These are phyloP conservation scores for Pyrus bretschneideri DNA, from an alignment of 306 rosid species.

Conservation along the genomic window DNA sequence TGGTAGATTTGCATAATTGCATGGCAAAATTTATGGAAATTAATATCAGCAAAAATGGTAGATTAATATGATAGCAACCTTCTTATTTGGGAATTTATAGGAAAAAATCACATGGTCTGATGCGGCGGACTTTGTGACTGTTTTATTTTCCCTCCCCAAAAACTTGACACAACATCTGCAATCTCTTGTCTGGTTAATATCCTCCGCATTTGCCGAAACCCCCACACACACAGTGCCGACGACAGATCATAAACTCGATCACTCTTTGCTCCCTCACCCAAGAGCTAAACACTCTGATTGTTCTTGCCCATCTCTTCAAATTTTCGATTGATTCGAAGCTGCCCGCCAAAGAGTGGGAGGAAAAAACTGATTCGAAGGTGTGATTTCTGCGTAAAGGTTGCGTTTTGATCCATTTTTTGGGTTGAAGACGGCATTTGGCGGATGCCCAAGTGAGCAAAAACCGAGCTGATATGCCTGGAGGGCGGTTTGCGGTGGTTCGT, in stretches of 20 bases:
- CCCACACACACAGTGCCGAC: neutral
- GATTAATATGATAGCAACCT: neutral
- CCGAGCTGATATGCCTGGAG: neutral
- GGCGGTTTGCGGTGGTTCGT: conserved; percentile 2
- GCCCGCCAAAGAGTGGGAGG: neutral
- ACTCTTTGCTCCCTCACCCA: neutral
- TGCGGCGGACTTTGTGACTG: neutral
- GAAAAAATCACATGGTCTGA: neutral
- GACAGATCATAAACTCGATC: neutral
- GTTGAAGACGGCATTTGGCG: neutral
- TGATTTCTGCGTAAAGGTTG: neutral
- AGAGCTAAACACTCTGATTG: neutral
- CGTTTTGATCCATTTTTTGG: neutral
- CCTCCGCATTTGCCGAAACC: neutral
- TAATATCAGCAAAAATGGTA: too few species aligned
- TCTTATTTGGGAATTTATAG: neutral
- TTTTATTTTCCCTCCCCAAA: conserved; percentile 1
- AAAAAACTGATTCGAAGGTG: neutral
- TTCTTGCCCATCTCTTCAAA: neutral
- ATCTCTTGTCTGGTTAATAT: neutral
- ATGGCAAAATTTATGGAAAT: neutral
- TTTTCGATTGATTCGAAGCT: conserved; percentile 1
- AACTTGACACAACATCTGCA: neutral
- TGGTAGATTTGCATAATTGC: neutral
- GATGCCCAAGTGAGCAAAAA: conserved; percentile 13